Conservation (phyloP, 2,329 filamentous ascomycete genomes). For the Diaporthe sp. region DNA sequence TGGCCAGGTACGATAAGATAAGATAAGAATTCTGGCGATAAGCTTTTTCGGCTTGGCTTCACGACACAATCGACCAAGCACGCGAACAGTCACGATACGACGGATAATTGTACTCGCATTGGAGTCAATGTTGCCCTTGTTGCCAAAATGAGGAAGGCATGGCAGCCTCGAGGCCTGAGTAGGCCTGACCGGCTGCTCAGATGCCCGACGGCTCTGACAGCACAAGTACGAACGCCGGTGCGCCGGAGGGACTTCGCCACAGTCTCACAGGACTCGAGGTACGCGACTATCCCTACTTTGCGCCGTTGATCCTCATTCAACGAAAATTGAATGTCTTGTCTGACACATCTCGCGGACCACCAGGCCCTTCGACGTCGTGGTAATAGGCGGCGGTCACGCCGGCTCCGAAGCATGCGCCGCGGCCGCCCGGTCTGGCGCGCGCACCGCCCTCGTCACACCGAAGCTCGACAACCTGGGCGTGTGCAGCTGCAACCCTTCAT, state of each 20-base stretch:
- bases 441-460: constrained; percentile 91
- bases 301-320: neutral
- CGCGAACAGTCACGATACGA: neutral
- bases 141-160: constrained; percentile 50
- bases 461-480: constrained; percentile 90
- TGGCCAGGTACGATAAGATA: constrained; percentile 8
- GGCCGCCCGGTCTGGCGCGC: constrained; percentile 88
- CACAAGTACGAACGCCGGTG: constrained; percentile 35
- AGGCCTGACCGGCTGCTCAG: constrained; percentile 44
- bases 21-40: constrained; percentile 16
- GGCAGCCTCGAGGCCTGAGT: constrained; percentile 48
- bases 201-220: constrained; percentile 29
- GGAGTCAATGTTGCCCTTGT: constrained; percentile 11
- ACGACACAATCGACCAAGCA: neutral
- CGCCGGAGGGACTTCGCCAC: constrained; percentile 49
- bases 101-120: neutral
- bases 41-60: constrained; percentile 20
- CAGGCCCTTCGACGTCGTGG: constrained; percentile 89
- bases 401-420: constrained; percentile 94
- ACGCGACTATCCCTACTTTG: neutral
- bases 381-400: constrained; percentile 96
- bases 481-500: constrained; percentile 96
- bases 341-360: neutral
- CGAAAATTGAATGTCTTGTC: neutral
- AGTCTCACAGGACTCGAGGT: constrained; percentile 51